Evolutionary conservation across 352 stramenopile species (phyloP), one percentile per base, ranked within the genome.

Genomic region (Globisporangium middletonii): DNA sequence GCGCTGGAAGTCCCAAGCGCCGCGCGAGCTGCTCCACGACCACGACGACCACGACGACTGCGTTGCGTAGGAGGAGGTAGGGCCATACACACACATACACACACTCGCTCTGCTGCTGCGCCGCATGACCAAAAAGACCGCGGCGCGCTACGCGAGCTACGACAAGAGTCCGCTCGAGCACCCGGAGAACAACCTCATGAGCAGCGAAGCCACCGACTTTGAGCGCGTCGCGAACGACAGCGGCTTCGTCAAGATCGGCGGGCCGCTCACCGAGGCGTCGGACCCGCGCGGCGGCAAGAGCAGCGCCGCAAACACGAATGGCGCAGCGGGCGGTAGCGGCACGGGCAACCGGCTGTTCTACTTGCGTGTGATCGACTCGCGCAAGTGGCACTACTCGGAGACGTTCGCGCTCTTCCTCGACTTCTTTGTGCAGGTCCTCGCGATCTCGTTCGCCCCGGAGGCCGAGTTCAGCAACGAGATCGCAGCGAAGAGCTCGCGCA

Each of bases 351-450:
- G 80, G 37, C 69, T 91, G n/a, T 91, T 91, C 58, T 90, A 76
- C 61, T 63, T 93, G 57, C 86, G 82, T 33, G 73, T 92, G 37
- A 87, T 93, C 63, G 86, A 95, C 66, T 92, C 83, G 53, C 83
- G 86, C 67, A 92, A 92, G 64, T 95, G 86, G 83, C 86, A 95
- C 63, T 94, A 95, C 68, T 81, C 73, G 53, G 82, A 94, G 63
- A 89, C 83, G 3, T 89, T 93, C 50, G 76, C 80, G 60, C 76
- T 93, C 28, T 94, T 92, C 55, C 60, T 92, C 49, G 86, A 95
- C 71, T 95, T 95, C 50, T 85, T 92, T 53, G 77, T 86, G 45
- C 86, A 95, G 66, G 68, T 95, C 41, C 58, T 93, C 37, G 73
- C 83, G 51, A 74, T 95, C 50, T 88, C 86, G 50, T 95, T 95